Evolutionary conservation across 192 early-diverging fungal genomes (phyloP), one percentile per base, ranked within the genome.

Genomic region (Podila clonocystis): DNA sequence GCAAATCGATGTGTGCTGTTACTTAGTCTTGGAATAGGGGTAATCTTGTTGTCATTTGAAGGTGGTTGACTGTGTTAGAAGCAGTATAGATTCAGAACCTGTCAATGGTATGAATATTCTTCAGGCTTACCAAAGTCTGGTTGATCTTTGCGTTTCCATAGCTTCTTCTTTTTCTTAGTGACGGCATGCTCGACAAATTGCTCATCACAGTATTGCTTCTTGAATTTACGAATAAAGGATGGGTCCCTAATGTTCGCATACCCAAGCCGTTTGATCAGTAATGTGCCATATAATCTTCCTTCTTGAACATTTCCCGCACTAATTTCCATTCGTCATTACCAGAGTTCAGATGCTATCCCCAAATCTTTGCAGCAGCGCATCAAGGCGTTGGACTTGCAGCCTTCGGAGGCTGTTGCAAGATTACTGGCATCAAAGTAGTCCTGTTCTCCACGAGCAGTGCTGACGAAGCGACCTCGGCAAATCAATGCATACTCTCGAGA

Each of bases 301-400:
- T 50, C 0, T 36, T 45, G 41, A 2, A 45, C 11, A 15, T 45
- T 45, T 12, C 13, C 13, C 15, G 1, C 2, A 15, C 17, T 15
- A 15, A 45, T 12, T 13, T 17, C 1, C 11, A 4, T 45, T 17
- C 41, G 11, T 17, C 41, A 15, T 73, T 86, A 89, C 94, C 97
- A 98, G 60, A 99, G 85, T 82, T 99, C 97, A 36, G 89, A 94
- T 0, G 95, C 94, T 28, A 96, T 84, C 29, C 94, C 96, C 61
- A 99, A 85, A 87, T 99, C 97, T 75, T 99, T 99, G 86, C 97
- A 99, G 84, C 97, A 98, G 34, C 97, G 91, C 89, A 97, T 94
- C 60, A 99, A 83, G 4, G 97, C 97, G 71, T 97, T 98, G 33
- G 91, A 93, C 84, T 97, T 98, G 82, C 89, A 90, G 3, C 92